These are phyloP conservation scores for Fusarium lateritium DNA, from an alignment of 2,329 filamentous ascomycete genomes.

Conservation along the genomic window DNA sequence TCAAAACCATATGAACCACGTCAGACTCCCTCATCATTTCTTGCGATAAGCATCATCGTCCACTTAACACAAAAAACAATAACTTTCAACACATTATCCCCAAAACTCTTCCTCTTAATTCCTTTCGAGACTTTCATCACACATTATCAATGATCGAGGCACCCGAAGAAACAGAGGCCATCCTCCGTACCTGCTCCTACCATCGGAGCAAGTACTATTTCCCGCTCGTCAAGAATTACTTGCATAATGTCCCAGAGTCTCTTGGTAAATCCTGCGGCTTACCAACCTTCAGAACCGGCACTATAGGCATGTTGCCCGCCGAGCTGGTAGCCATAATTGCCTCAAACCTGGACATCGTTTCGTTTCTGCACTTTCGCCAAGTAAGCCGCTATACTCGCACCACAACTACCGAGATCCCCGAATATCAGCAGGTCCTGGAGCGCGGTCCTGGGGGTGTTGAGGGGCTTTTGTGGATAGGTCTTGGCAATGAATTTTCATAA, in stretches of 20 bases:
- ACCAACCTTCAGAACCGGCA: background rate
- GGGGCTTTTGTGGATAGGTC: background rate
- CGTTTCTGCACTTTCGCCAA: constrained; percentile 2
- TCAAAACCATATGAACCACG: too few species aligned
- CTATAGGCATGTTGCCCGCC: background rate
- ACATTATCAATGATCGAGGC: too few species aligned
- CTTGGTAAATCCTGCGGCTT: background rate
- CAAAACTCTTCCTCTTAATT: too few species aligned
- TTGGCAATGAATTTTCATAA: background rate
- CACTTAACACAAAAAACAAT: too few species aligned
- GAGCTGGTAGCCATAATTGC: constrained; percentile 1
- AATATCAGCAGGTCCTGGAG: constrained; percentile 6
- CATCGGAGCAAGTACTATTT: constrained; percentile 13
- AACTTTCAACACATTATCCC: background rate
- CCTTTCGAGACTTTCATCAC: too few species aligned
- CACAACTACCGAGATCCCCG: background rate
- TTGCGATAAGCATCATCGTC: too few species aligned
- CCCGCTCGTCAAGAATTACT: background rate
- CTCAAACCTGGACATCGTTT: constrained; percentile 7
- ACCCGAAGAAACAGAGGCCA: background rate
- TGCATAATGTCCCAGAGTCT: background rate
- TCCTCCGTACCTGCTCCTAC: constrained; percentile 18
- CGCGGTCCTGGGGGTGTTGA: constrained; percentile 2
- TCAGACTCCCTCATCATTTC: too few species aligned
- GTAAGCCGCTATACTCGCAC: constrained; percentile 2